Evolutionary conservation across 176 grass and related monocot genomes (phyloP), one percentile per base, ranked within the genome.

Genomic region (Pharus latifolius): DNA sequence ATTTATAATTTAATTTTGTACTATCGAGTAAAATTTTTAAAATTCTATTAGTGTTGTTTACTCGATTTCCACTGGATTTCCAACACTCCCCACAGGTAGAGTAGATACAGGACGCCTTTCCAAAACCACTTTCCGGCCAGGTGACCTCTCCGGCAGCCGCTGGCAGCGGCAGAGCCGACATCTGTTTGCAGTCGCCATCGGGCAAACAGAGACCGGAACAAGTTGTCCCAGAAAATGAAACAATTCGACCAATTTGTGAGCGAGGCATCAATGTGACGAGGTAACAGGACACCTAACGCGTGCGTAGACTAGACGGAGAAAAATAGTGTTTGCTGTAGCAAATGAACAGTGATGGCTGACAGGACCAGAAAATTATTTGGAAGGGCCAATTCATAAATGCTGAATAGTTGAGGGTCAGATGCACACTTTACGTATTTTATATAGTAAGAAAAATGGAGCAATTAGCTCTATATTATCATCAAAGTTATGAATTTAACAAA

Each of bases 91-190:
- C 50, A 20, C 47, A 52, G 40, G 30, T n/a, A 78, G 41, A 28
- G 30, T n/a, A 78, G 41, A 28, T 63, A 17, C 66, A 77, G 19
- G 33, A 67, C 53, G 73, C 68, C 56, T 13, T 15, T 56, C 6
- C 16, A 25, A 37, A 56, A 38, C 56, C 14, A 83, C 17, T 79
- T 55, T 29, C 73, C 1, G 58, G 67, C 35, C 67, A 14, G 44
- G 27, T 18, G 27, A 64, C 14, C 14, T 23, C 26, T 27, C 60
- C 18, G 17, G 45, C 30, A 34, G 22, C 12, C 30, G 33, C 28
- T 49, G 28, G 68, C 49, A 49, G 16, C 5, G 19, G 23, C 15
- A 15, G 28, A 48, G 0, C 26, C 24, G 5, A 23, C 53, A 6
- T 29, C 30, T 26, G 12, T 38, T 41, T 49, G 3, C 0, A 6